These are phyloP conservation scores for Kewa caespitosa DNA, from an alignment of 179 eudicot genomes.

Conservation along the genomic window DNA sequence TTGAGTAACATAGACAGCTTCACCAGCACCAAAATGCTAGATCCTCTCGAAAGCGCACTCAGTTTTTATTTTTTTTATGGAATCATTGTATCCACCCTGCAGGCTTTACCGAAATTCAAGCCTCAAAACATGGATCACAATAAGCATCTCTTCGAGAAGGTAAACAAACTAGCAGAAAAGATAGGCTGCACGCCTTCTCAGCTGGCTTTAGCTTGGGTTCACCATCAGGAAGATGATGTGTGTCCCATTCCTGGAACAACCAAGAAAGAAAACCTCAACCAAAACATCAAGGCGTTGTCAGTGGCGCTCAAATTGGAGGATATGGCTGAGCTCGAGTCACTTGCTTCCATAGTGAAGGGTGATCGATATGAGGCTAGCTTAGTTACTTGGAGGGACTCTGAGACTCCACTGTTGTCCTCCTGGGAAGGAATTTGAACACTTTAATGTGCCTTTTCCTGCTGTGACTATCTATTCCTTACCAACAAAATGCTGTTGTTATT, in stretches of 20 bases:
- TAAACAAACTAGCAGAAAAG: slow-evolving; percentile 28
- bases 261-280: slow-evolving; percentile 15
- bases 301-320: slow-evolving; percentile 19
- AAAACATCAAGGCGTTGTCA: slow-evolving; percentile 20
- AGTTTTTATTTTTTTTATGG: too few species aligned
- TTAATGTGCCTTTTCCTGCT: too few species aligned
- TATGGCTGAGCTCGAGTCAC: slow-evolving; percentile 34
- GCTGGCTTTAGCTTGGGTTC: slow-evolving; percentile 52
- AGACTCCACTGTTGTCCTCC: slow-evolving; percentile 21
- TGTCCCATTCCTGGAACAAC: slow-evolving; percentile 42
- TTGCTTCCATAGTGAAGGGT: slow-evolving; percentile 24
- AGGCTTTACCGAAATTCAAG: slow-evolving; percentile 19
- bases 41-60: too few species aligned
- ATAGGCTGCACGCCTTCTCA: slow-evolving; percentile 42
- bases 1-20: too few species aligned
- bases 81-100: too few species aligned
- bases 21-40: too few species aligned
- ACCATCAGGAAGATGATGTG: slow-evolving; percentile 38
- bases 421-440: slow-evolving; percentile 4
- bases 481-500: too few species aligned
- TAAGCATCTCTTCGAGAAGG: background rate
- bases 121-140: slow-evolving; percentile 23
- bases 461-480: too few species aligned
- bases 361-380: slow-evolving; percentile 5
- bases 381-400: slow-evolving; percentile 15